Evolutionary conservation across 768 basidiomycete genomes (phyloP), one percentile per base, ranked within the genome.

Genomic region (Coprinopsis strossmayeri): DNA sequence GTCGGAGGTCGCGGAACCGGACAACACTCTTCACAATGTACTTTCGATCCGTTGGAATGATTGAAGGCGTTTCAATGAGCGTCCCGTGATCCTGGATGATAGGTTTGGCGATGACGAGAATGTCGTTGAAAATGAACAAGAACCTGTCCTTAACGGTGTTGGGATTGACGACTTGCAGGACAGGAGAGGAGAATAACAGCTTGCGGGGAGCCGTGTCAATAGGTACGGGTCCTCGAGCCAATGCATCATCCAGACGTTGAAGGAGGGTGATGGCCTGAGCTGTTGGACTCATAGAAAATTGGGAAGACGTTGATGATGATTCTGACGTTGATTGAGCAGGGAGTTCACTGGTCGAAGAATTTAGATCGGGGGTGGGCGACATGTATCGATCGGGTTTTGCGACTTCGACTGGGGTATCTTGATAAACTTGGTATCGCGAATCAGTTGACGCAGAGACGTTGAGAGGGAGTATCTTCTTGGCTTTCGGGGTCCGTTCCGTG

Each of bases 131-230:
- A n/a, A 98, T 77, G 71, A 98, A 94, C 9, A 98, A 77, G 69
- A 91, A 91, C 10, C 96, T 84, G 60, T 97, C 93, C 65, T 98
- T 97, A 64, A 93, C 87, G 0, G 89, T 93, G 64, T 95, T 87
- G 34, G 83, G 76, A 65, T 96, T 92, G 56, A 91, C 91, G 12
- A 98, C 91, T 67, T 99, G 96, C 3, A 95, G 71, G 5, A 95
- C 88, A 1, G 92, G 86, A 2, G 87, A 86, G 1, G 87, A 85
- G 34, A 94, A 69, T 13, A 96, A 68, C 34, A 97, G 68, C 62
- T 86, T 91, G 35, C 96, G 80, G 5, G 91, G 90, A 13, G 92
- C 89, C 53, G 89, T 82, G 55, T 95, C 91, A 44, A 94, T 71
- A 24, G 76, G 74, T 38, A 77, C 74, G 3, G 85, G 73, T 23